Evolutionary conservation across 148 eudicot genomes (phyloP), one percentile per base, ranked within the genome.

Genomic region (Suaeda aralocaspica): DNA sequence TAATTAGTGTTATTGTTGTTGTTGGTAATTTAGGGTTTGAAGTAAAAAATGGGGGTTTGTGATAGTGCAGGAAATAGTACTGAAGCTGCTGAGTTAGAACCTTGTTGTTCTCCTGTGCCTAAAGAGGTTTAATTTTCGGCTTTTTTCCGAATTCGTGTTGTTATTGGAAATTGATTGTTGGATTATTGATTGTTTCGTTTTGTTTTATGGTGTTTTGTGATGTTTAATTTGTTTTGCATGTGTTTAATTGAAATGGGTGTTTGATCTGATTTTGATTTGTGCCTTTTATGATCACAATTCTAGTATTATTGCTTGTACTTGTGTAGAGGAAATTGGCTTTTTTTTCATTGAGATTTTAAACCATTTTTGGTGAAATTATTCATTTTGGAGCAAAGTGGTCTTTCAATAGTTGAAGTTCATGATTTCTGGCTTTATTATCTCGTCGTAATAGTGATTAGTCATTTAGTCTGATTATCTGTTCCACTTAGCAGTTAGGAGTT

Each of bases 71-170:
- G 72, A 2, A 57, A 41, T 12, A 70, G 46, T 10, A 44, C 24
- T 55, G 74, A 69, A 56, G 80, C 68, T 15, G 83, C 65, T 29
- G 88, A 78, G 31, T 86, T 76, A 21, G 92, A 85, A 9, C 78
- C 76, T 9, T 59, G 45, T 52, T 48, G 74, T 6, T 50, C 82
- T 6, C 82, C 82, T 26, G 62, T 89, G 29, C 95, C 95, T 64
- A 83, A 87, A 39, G 81, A 67, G 89, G 95, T 89, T 64, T 29
- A 61, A 48, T 30, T 71, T 31, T 8, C 10, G 3, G 55, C 51
- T 59, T 77, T 75, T 44, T 24, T 0, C 18, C 10, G 39, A n/a
- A 53, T 61, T 18, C 61, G 29, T 49, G 7, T 52, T 51, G 4
- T 11, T 0, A 8, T 39, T 10, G 25, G 9, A 1, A 31, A 28